Base-by-base conservation (phyloP, 106 monocot genomes). In the Dioscorea zingiberensis region DNA sequence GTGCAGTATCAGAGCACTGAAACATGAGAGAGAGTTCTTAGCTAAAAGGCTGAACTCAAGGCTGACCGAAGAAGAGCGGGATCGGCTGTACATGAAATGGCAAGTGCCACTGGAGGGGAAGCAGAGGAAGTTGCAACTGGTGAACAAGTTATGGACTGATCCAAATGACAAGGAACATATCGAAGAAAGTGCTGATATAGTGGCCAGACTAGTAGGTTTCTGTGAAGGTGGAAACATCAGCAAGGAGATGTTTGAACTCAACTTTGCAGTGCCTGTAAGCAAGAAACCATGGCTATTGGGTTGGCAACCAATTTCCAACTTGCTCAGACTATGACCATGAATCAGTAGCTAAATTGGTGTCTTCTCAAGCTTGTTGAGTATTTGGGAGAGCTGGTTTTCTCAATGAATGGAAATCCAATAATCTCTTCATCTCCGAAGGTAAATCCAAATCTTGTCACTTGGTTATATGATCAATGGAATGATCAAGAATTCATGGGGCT, bases 191-290 rank as follows among this genome's bases (percentile, higher is more conserved):
- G 97, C 92, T 13, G 84, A 98, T 26, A 74, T 98, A 15, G 97
- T 98, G 63, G 97, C 97, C 12, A 78, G 79, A 27, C 54, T 98
- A 65, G 97, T 98, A 1, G 97, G 88, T 21, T 92, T 97, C 62
- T 85, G 91, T 60, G 95, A 97, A 25, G 78, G 85, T 66, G 91
- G 87, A 18, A 88, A 84, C 68, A 70, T 82, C 57, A 72, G 81
- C n/a, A 92, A 86, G 63, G 95, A 97, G 71, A 97, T 97, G 95
- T 97, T 97, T 25, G 91, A 91, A 79, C 83, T 97, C 24, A 97
- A 97, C 68, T 88, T 91, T 54, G 72, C 91, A 21, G 46, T 81
- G 54, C 95, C 91, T 10, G 64, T 69, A n/a, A 85, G 69, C 38
- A 97, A 84, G 74, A 91, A 78, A 60, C 83, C 94, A 21, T 95